Conservation (phyloP, 371 early-diverging fungal species). For the Rhizopus stolonifer region DNA sequence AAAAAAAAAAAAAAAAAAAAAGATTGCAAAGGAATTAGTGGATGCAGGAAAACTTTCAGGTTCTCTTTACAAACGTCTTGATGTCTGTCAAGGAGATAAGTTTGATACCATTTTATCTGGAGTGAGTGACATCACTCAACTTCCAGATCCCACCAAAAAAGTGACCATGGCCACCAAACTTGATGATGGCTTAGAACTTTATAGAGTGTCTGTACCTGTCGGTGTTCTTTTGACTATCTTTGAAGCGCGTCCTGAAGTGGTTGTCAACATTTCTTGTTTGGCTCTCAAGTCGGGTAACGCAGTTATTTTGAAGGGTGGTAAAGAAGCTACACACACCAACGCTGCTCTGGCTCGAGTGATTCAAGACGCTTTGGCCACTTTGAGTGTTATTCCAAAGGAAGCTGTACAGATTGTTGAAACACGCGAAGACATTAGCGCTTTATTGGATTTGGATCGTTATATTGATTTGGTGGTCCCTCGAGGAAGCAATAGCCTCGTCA, state of each 20-base stretch:
- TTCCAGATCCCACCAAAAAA: constrained; percentile 84
- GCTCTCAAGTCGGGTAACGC: constrained; percentile 96
- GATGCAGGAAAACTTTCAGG: constrained; percentile 71
- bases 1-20: not conserved
- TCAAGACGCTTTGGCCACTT: constrained; percentile 70
- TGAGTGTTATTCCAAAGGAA: constrained; percentile 61
- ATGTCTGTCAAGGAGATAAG: constrained; percentile 83
- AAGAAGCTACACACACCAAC: constrained; percentile 81
- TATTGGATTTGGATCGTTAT: constrained; percentile 86
- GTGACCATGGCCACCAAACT: constrained; percentile 78
- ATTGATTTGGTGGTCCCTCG: constrained; percentile 96
- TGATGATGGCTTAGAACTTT: constrained; percentile 83
- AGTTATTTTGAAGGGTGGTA: constrained; percentile 94
- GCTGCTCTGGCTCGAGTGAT: constrained; percentile 75
- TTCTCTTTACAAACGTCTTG: constrained; percentile 88
- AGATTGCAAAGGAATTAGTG: constrained; percentile 71
- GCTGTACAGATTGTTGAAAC: constrained; percentile 89
- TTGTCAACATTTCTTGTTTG: constrained; percentile 93
- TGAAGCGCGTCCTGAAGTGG: constrained; percentile 98
- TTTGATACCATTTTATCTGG: constrained; percentile 86
- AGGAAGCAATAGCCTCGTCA: constrained; percentile 88
- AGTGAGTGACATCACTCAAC: constrained; percentile 81
- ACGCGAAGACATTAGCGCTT: constrained; percentile 81
- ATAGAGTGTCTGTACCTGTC: constrained; percentile 89
- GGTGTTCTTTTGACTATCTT: constrained; percentile 96